phyloP scores from a whole-genome alignment of 2,329 filamentous ascomycete genomes.

The Capronia epimyces region DNA sequence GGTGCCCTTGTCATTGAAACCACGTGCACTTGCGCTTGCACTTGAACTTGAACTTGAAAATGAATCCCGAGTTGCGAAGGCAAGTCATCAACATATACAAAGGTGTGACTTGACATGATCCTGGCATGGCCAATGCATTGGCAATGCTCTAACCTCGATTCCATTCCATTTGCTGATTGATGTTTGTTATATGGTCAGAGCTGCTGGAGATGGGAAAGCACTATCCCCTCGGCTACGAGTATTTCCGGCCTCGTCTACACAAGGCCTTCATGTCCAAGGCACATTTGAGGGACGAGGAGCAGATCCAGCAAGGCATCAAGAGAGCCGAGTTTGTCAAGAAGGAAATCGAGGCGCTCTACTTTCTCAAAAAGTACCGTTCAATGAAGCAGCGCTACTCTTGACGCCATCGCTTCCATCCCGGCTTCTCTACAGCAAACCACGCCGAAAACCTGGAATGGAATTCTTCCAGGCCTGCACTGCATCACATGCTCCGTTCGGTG shows the following conservation, averaged over 20 bases:
- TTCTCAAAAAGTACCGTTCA: slow-evolving; percentile 20
- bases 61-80: slow-evolving; percentile 58
- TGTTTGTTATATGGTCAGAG: too few relatives aligned
- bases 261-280: slow-evolving; percentile 77
- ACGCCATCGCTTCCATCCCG: slow-evolving; percentile 2
- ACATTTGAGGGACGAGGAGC: slow-evolving; percentile 61
- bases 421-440: background rate
- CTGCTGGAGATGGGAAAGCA: slow-evolving; percentile 77
- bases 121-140: background rate
- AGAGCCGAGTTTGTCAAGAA: slow-evolving; percentile 87
- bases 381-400: slow-evolving; percentile 25
- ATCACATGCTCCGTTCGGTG: too few relatives aligned
- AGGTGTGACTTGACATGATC: slow-evolving; percentile 47
- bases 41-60: slow-evolving; percentile 7
- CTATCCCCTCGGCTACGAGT: slow-evolving; percentile 78
- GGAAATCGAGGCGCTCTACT: slow-evolving; percentile 84
- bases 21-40: too few relatives aligned
- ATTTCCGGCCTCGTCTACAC: slow-evolving; percentile 76
- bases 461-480: too few relatives aligned
- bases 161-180: background rate
- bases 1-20: too few relatives aligned
- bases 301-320: slow-evolving; percentile 70
- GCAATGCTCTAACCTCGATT: too few relatives aligned
- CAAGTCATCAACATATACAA: slow-evolving; percentile 87
- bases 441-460: too few relatives aligned